These are phyloP conservation scores for Plasmodium yoelii DNA, from an alignment of 169 alveolate genomes.

Conservation along the genomic window DNA sequence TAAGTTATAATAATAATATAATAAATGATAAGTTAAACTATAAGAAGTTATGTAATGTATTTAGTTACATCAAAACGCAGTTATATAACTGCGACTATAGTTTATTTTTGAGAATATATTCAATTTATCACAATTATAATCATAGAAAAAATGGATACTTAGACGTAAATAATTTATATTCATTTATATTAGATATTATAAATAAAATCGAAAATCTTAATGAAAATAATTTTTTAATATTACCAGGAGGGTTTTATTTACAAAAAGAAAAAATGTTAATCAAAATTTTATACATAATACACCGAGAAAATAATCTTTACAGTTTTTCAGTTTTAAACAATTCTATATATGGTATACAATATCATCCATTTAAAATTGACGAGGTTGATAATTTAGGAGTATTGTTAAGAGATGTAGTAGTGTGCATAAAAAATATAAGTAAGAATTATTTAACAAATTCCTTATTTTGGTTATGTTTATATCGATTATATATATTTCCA, in stretches of 20 bases:
- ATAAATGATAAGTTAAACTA: conserved; percentile 67
- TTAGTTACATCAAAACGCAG: conserved; percentile 52
- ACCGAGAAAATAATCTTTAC: conserved; percentile 62
- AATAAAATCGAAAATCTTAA: conserved; percentile 69
- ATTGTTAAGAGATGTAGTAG: conserved; percentile 82
- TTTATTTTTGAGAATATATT: conserved; percentile 63
- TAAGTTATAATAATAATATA: conserved; percentile 44
- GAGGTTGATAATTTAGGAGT: conserved; percentile 79
- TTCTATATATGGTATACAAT: conserved; percentile 77
- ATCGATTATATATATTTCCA: conserved; percentile 85
- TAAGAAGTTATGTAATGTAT: conserved; percentile 40
- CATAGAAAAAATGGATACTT: conserved; percentile 76
- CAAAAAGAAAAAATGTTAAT: conserved; percentile 72
- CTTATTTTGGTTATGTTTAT: conserved; percentile 88
- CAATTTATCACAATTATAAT: conserved; percentile 67
- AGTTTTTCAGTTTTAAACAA: conserved; percentile 68
- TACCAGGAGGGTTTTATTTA: conserved; percentile 74
- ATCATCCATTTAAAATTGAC: conserved; percentile 84
- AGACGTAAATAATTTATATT: conserved; percentile 54
- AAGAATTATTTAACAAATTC: conserved; percentile 84
- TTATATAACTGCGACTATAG: conserved; percentile 76
- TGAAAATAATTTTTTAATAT: conserved; percentile 70
- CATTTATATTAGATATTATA: conserved; percentile 61
- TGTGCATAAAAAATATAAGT: conserved; percentile 83
- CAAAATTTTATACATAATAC: conserved; percentile 65